Percentiles rank a stretch among this genome's conserved stretches.
These are phyloP conservation scores for Stipa capillata DNA, from an alignment of 176 grass and related monocot species.

Conservation along the genomic window DNA sequence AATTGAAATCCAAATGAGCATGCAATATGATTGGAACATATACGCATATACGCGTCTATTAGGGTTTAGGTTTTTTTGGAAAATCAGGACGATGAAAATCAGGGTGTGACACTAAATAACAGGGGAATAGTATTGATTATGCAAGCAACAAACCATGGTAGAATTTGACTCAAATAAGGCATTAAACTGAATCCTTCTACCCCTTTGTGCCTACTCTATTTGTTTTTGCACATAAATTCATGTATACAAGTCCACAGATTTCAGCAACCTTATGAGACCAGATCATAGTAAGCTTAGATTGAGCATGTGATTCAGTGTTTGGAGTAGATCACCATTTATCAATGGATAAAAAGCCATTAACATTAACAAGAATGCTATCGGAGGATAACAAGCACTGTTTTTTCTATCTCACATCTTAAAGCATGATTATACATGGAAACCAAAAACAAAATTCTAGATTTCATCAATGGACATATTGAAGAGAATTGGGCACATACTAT, in stretches of 20 bases:
- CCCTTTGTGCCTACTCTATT: background rate
- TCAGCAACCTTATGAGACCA: background rate
- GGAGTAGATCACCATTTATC: background rate
- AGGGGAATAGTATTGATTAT: background rate
- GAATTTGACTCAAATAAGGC: background rate
- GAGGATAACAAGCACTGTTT: background rate
- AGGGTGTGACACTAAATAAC: no score
- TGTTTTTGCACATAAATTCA: background rate
- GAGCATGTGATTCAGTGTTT: background rate
- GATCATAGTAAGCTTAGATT: background rate
- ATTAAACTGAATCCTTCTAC: background rate
- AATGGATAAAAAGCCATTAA: background rate
- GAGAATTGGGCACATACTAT: background rate
- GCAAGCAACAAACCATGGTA: background rate
- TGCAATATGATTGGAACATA: no score
- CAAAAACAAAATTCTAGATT: background rate
- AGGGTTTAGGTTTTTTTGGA: no score
- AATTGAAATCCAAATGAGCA: no score
- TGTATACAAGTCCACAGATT: background rate
- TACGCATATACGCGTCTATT: no score
- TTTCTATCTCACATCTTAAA: background rate
- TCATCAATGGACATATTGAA: background rate
- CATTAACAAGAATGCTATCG: background rate
- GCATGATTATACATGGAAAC: background rate
- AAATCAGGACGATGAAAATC: no score